Evolutionary conservation across 176 grass and related monocot genomes (phyloP).

Genomic region (Areca catechu): DNA sequence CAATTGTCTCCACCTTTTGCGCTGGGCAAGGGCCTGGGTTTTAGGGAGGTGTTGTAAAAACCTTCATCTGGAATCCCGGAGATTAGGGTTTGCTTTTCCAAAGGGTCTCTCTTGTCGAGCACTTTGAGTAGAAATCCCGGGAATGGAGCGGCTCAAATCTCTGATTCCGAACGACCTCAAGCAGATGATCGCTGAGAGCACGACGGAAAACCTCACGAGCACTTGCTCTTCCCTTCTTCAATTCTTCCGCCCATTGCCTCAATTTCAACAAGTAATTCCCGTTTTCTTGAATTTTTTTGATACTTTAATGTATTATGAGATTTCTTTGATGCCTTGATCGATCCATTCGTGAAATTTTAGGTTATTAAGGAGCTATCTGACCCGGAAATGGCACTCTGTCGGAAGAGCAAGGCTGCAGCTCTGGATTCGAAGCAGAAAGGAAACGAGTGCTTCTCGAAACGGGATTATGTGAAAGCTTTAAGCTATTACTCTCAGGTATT

Average conservation of each 20-base stretch:
- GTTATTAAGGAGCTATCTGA: slow-evolving; percentile 56
- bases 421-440: slow-evolving; percentile 57
- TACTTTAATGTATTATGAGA: too few species aligned
- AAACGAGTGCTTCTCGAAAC: slow-evolving; percentile 58
- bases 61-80: too few species aligned
- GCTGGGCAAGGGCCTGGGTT: too few species aligned
- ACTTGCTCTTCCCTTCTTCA: slow-evolving; percentile 40
- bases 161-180: slow-evolving; percentile 58
- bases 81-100: too few species aligned
- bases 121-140: too few species aligned
- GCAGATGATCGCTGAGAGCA: slow-evolving; percentile 51
- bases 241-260: slow-evolving; percentile 45
- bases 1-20: too few species aligned
- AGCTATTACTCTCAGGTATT: slow-evolving; percentile 71
- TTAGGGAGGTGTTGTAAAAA: too few species aligned
- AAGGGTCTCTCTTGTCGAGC: too few species aligned
- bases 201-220: slow-evolving; percentile 29
- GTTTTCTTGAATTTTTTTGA: neutral
- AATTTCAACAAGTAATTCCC: slow-evolving; percentile 62
- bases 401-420: slow-evolving; percentile 49
- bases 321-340: neutral
- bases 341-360: slow-evolving; percentile 12
- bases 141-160: slow-evolving; percentile 69
- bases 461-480: slow-evolving; percentile 49
- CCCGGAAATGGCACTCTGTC: slow-evolving; percentile 55